These are phyloP conservation scores for Scenedesmus sp. DNA, from an alignment of 163 green algal genomes.

Conservation along the genomic window DNA sequence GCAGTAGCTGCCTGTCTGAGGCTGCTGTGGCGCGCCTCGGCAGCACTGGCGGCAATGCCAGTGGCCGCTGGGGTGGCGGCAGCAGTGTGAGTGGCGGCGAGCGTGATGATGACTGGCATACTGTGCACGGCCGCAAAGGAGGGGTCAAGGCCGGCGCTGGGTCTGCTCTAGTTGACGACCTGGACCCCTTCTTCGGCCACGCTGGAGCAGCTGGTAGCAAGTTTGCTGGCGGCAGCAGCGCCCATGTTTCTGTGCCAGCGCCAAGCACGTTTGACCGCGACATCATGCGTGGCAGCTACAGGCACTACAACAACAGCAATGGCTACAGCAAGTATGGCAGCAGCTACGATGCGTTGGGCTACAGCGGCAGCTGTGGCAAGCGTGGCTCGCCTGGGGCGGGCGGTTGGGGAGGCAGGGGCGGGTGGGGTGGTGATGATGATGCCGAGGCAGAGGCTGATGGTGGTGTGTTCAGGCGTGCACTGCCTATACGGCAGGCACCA, in stretches of 20 bases:
- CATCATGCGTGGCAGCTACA: neutral
- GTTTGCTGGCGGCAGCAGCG: neutral
- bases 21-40: constrained; percentile 24
- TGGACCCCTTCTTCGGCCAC: constrained; percentile 37
- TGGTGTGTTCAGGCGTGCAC: constrained; percentile 33
- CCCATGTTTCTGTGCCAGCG: neutral
- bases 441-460: neutral
- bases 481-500: constrained; percentile 28
- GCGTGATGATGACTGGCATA: constrained; percentile 44
- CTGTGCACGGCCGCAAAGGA: constrained; percentile 28
- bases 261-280: constrained; percentile 18
- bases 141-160: neutral
- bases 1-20: constrained; percentile 22
- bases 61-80: neutral
- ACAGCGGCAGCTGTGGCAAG: constrained; percentile 31
- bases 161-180: neutral
- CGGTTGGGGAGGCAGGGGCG: constrained; percentile 28
- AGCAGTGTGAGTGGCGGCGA: neutral
- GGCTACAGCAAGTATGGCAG: neutral
- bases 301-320: neutral
- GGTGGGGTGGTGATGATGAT: constrained; percentile 1
- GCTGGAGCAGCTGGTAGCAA: neutral
- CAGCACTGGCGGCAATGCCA: neutral
- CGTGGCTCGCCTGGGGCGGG: neutral
- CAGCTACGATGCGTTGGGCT: neutral